Evolutionary conservation across 768 basidiomycete genomes (phyloP).

Genomic region (Leccinum ochraceum): DNA sequence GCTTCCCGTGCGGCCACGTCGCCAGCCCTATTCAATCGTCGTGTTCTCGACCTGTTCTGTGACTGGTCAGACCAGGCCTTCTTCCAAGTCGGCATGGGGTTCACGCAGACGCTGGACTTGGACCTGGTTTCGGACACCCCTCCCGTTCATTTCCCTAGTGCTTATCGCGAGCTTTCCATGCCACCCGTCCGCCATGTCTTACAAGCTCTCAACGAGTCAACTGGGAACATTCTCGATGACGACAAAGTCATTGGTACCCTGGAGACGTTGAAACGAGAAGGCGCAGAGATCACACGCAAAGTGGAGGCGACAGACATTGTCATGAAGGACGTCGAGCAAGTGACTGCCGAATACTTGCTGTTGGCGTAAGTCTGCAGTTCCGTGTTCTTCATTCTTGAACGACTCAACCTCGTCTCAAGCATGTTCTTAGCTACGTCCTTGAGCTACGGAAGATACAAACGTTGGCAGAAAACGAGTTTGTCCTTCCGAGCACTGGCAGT

Average conservation of each 20-base stretch:
- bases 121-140: conserved; percentile 82
- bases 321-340: no score
- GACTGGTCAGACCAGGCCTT: conserved; percentile 99
- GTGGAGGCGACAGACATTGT: no score
- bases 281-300: no score
- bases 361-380: no score
- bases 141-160: conserved; percentile 83
- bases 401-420: no score
- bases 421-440: no score
- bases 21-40: conserved; percentile 97
- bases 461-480: conserved; percentile 83
- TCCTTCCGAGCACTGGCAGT: conserved; percentile 48
- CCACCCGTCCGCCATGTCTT: conserved; percentile 73
- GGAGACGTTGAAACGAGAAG: no score
- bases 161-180: conserved; percentile 78
- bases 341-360: no score
- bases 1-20: conserved; percentile 97
- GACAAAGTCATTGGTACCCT: no score
- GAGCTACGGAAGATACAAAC: conserved; percentile 91
- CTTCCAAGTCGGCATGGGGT: conserved; percentile 97
- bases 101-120: conserved; percentile 91
- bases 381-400: neutral
- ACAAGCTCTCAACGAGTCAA: no score
- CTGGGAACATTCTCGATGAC: no score
- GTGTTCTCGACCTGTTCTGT: conserved; percentile 99